These are phyloP conservation scores for Eutypella sp. DNA, from an alignment of 2,329 filamentous ascomycete species.

Conservation along the genomic window DNA sequence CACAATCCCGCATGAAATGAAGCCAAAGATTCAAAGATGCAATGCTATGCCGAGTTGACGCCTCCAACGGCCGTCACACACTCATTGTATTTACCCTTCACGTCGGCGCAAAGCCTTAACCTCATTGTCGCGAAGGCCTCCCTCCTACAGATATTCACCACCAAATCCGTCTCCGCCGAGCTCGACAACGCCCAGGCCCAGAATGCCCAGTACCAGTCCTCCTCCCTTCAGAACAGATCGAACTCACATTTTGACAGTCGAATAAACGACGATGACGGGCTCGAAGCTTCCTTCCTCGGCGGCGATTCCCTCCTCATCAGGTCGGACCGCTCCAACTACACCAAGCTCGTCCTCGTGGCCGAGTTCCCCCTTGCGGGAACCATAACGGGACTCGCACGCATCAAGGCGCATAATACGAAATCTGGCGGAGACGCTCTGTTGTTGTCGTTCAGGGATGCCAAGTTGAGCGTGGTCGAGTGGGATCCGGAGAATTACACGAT, in stretches of 20 bases:
- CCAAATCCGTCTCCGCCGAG: conserved; percentile 62
- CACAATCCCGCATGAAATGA: conserved; percentile 20
- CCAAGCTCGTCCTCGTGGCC: conserved; percentile 77
- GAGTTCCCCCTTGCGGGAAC: conserved; percentile 83
- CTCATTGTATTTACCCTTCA: conserved; percentile 73
- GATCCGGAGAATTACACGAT: conserved; percentile 74
- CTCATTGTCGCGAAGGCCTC: conserved; percentile 90
- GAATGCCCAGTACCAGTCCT: conserved; percentile 30
- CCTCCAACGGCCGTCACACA: conserved; percentile 93
- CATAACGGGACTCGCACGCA: conserved; percentile 73
- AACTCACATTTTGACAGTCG: conserved; percentile 46
- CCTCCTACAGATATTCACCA: conserved; percentile 83
- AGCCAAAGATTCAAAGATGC: conserved; percentile 54
- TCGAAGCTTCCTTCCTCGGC: conserved; percentile 62
- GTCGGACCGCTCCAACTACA: conserved; percentile 59
- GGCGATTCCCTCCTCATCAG: conserved; percentile 57
- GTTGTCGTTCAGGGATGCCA: conserved; percentile 82
- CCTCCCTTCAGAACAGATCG: conserved; percentile 26
- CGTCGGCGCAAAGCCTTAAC: conserved; percentile 71
- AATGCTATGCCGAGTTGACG: conserved; percentile 95
- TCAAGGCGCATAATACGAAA: conserved; percentile 67
- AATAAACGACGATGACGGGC: conserved; percentile 55
- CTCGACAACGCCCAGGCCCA: conserved; percentile 40
- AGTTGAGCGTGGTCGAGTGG: conserved; percentile 92
- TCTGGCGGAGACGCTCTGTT: conserved; percentile 81